phyloP scores from a whole-genome alignment of 2,329 filamentous ascomycete species.

The Talaromyces albobiverticillius region DNA sequence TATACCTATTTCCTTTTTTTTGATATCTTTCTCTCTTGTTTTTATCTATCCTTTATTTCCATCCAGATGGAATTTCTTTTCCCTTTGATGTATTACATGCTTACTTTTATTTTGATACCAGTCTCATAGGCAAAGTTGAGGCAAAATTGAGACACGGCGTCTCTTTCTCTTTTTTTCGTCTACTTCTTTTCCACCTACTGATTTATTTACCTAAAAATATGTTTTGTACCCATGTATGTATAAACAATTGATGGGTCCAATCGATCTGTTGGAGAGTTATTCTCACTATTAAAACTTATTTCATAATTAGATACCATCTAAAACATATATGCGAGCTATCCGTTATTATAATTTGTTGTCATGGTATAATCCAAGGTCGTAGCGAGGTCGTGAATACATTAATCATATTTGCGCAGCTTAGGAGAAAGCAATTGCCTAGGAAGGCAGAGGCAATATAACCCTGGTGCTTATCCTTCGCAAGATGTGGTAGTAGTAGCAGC shows the following conservation, averaged over 20 bases:
- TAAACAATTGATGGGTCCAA: background rate
- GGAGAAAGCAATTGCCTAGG: too few species aligned
- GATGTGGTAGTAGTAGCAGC: background rate
- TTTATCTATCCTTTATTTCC: constrained; percentile 17
- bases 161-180: background rate
- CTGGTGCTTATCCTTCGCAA: background rate
- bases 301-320: background rate
- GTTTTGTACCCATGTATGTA: background rate
- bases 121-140: constrained; percentile 9
- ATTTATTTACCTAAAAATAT: constrained; percentile 1
- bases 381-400: background rate
- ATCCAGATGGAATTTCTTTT: constrained; percentile 14
- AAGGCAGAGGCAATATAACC: too few species aligned
- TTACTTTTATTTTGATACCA: constrained; percentile 15
- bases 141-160: constrained; percentile 10
- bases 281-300: too few species aligned
- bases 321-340: too few species aligned
- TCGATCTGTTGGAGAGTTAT: background rate
- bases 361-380: too few species aligned
- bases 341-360: too few species aligned
- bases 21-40: constrained; percentile 12
- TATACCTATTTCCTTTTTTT: constrained; percentile 20
- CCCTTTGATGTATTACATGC: constrained; percentile 16
- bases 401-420: background rate
- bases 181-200: background rate